These are phyloP conservation scores for Cyberlindnera japonica DNA, from an alignment of 805 yeast species.

Conservation along the genomic window DNA sequence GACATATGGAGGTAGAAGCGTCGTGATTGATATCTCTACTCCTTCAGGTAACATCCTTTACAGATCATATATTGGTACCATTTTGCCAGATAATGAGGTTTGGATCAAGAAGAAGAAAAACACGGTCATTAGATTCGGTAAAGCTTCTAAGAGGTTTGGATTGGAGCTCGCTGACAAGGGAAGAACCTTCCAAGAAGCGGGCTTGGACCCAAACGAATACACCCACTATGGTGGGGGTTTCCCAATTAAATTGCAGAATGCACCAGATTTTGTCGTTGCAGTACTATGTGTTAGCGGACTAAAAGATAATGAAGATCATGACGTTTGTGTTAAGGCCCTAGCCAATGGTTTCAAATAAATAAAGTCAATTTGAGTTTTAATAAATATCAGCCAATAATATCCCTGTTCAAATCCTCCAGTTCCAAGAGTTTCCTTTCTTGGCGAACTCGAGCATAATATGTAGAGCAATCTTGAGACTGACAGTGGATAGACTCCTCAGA, in stretches of 20 bases:
- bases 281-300: slow-evolving; percentile 54
- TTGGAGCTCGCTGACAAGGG: slow-evolving; percentile 36
- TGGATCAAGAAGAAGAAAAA: slow-evolving; percentile 51
- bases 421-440: slow-evolving; percentile 30
- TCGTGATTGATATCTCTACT: slow-evolving; percentile 47
- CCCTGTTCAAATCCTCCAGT: slow-evolving; percentile 11
- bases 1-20: slow-evolving; percentile 23
- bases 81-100: slow-evolving; percentile 46
- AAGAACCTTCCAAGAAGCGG: slow-evolving; percentile 36
- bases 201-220: slow-evolving; percentile 40
- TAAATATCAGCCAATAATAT: background rate
- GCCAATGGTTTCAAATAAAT: background rate
- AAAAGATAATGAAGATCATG: slow-evolving; percentile 52
- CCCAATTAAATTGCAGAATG: slow-evolving; percentile 38
- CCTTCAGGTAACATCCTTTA: slow-evolving; percentile 44
- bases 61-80: slow-evolving; percentile 33
- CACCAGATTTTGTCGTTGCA: slow-evolving; percentile 37
- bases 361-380: background rate
- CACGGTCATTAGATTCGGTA: slow-evolving; percentile 45
- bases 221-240: slow-evolving; percentile 57
- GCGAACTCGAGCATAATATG: slow-evolving; percentile 52
- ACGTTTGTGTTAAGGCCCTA: slow-evolving; percentile 37
- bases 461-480: slow-evolving; percentile 60
- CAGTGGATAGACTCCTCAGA: slow-evolving; percentile 41
- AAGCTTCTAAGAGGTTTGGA: slow-evolving; percentile 47